Base-by-base conservation (phyloP, 495 filamentous ascomycete species). In the Trichodelitschia bisporula region DNA sequence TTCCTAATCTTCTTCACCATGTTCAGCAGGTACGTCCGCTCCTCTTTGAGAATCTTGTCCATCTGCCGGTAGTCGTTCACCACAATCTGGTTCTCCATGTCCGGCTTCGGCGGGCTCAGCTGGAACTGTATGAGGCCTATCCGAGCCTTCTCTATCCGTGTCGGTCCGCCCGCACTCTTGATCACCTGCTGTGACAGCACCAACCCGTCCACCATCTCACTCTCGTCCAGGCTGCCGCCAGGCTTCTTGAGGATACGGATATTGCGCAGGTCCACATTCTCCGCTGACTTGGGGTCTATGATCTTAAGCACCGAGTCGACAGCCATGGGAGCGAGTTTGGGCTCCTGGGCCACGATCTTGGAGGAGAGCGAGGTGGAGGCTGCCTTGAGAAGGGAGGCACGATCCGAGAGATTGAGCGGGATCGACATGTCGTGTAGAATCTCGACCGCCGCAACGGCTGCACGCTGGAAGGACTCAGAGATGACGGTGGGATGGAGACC, bases 1-100 rank as follows among this genome's bases (percentile, higher is more conserved):
- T 92, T 95, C 58, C 93, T 91, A 57, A 97, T 97, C 66, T 93
- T 97, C 68, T 97, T 97, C 45, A 82, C 80, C 69, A 97, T 79
- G 56, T 93, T 92, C 26, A 97, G 68, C 35, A 97, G 63, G 54
- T 97, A 97, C 36, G 82, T 79, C 35, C 89, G 78, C 59, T 97
- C 86, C 56, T 97, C 86, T 54, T 97, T 97, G 33, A 97, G 62
- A 40, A 97, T 97, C 62, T 93, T 97, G 55, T 97, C 86, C 86
- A 97, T 97, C 54, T 97, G 86, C 36, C 86, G 64, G 63, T 97
- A 97, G 59, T 97, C 86, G 53, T 97, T 95, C 28, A 97, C 86
- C 5, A 89, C 72, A 40, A 97, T 91, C 52, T 86, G 80, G 56
- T 97, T 97, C 53, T 97, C 86, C 86, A 97, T 95, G 55, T 97